Base-by-base conservation (phyloP, 371 early-diverging fungal species). In the Rhizopus delemar region DNA sequence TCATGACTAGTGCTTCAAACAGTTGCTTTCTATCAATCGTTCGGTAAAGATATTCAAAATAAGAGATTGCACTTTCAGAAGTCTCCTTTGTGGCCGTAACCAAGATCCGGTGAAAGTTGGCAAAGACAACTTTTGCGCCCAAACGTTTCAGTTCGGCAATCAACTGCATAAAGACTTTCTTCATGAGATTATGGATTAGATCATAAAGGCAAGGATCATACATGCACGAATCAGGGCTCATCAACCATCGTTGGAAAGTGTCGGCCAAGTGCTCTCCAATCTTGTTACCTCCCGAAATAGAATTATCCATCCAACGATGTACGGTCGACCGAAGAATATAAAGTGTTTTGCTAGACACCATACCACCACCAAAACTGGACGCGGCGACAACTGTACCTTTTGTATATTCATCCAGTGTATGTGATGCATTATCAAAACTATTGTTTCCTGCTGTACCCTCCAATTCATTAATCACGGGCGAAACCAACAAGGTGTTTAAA, bases 161-260 rank as follows among this genome's bases (percentile, higher is more conserved):
- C 38, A 98, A 74, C 64, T 90, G 90, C 77, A 89, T 62, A 65
- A 93, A 93, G 28, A 90, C 87, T 66, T 93, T 93, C 63, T 87
- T 87, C 95, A 96, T 96, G 77, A 95, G 73, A 29, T 86, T 79
- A 53, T 93, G 88, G 4, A 98, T 80, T 38, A 91, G 70, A 1
- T 74, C 75, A 46, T 88, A 88, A 49, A 97, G 69, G 35, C 87
- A 85, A 0, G 94, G 95, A 68, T 98, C 98, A 60, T 90, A 91
- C 68, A 98, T 75, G 35, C 74, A 76, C 2, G 96, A 84, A 43
- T 68, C 70, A 2, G 89, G 78, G 11, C 85, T 88, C 3, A 90
- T 89, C 32, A 98, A 68, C 97, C 96, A 97, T 8, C 96, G 89
- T 63, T 90, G 91, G 35, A 95, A 78, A 34, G 90, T 87, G 36